Percentiles rank a stretch among this genome's conserved stretches.
Evolutionary conservation across 129 eudicot species (phyloP).

Genomic region (Pulicaria dysenterica): DNA sequence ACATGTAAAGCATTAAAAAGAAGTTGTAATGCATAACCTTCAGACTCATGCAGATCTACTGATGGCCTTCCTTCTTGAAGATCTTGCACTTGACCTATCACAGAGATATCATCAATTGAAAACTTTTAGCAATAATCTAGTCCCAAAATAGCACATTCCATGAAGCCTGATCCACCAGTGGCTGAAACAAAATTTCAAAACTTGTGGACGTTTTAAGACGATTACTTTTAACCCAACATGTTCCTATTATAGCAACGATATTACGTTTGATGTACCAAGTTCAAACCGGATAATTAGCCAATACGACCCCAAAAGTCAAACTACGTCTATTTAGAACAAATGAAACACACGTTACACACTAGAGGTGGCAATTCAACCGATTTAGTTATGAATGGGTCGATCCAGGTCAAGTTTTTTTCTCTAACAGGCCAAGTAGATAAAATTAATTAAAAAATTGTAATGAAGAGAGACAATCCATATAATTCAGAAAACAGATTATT

Average conservation of each 20-base stretch:
- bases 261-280: background rate
- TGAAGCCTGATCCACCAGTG: background rate
- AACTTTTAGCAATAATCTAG: background rate
- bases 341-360: conserved; percentile 8
- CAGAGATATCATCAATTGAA: conserved; percentile 19
- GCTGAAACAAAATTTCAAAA: background rate
- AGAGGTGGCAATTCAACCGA: background rate
- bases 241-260: conserved; percentile 14
- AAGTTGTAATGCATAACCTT: conserved; percentile 48
- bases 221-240: background rate
- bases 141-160: background rate
- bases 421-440: background rate
- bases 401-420: background rate
- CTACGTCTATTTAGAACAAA: background rate
- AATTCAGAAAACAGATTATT: background rate
- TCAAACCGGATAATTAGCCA: background rate
- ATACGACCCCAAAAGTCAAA: background rate
- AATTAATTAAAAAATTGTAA: background rate
- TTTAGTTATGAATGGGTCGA: background rate
- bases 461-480: background rate
- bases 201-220: background rate
- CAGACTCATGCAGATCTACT: conserved; percentile 51
- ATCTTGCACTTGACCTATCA: conserved; percentile 42
- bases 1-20: background rate
- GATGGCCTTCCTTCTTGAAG: conserved; percentile 46